Conservation (phyloP, 2,329 filamentous ascomycete species). For the Microcera coccophila region DNA sequence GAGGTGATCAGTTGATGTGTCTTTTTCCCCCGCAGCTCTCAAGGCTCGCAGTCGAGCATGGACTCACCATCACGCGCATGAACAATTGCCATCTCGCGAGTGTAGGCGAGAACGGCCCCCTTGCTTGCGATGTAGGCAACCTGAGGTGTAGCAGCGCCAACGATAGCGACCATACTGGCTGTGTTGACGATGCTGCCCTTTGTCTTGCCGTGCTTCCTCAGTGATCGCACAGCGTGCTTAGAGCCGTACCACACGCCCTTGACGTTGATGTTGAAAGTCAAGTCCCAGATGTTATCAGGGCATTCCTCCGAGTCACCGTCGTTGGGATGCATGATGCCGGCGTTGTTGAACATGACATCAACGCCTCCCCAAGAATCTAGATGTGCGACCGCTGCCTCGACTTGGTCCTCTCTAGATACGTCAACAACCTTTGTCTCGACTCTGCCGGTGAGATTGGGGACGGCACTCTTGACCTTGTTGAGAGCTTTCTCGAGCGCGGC, state of each 20-base stretch:
- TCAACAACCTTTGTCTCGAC: slow-evolving; percentile 47
- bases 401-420: slow-evolving; percentile 76
- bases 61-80: slow-evolving; percentile 57
- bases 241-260: slow-evolving; percentile 92
- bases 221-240: slow-evolving; percentile 80
- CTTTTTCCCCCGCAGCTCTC: too few relatives aligned
- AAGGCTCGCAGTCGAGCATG: too few relatives aligned
- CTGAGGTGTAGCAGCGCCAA: slow-evolving; percentile 68
- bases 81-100: slow-evolving; percentile 68
- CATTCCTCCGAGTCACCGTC: slow-evolving; percentile 76
- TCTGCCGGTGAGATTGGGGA: slow-evolving; percentile 41
- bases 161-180: slow-evolving; percentile 67
- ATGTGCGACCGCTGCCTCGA: slow-evolving; percentile 67
- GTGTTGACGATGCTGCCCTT: slow-evolving; percentile 70
- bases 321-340: slow-evolving; percentile 86
- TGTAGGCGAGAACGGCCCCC: slow-evolving; percentile 70
- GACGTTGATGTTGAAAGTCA: slow-evolving; percentile 89
- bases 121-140: slow-evolving; percentile 74
- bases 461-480: slow-evolving; percentile 66
- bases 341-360: slow-evolving; percentile 94
- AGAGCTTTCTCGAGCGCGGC: slow-evolving; percentile 70
- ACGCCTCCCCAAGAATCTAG: slow-evolving; percentile 80
- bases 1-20: neutral
- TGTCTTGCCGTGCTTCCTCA: slow-evolving; percentile 74
- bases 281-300: slow-evolving; percentile 83